phyloP scores from a whole-genome alignment of 805 yeast species.

The Candida taoyuanica region DNA sequence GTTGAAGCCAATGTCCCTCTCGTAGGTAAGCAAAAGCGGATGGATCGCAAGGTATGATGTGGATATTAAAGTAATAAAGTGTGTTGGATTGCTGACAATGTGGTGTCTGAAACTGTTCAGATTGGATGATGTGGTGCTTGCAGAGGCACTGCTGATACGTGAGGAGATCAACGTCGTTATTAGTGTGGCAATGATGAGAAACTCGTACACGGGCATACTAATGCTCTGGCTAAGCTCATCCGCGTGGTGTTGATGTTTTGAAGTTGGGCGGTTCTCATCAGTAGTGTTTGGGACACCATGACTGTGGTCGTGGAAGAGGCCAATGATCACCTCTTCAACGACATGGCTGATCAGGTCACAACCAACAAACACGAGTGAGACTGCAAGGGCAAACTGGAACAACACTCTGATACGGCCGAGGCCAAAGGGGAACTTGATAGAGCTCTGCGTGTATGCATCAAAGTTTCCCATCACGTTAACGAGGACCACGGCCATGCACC shows the following conservation, averaged over 20 bases:
- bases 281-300: too few species aligned
- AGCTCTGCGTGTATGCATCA: conserved; percentile 83
- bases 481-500: conserved; percentile 60
- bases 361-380: conserved; percentile 86
- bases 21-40: conserved; percentile 31
- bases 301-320: conserved; percentile 26
- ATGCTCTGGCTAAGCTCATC: conserved; percentile 16
- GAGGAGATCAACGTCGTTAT: conserved; percentile 33
- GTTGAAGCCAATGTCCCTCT: conserved; percentile 28
- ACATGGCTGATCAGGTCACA: conserved; percentile 83
- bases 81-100: conserved; percentile 28
- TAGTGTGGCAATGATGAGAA: conserved; percentile 24
- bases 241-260: conserved; percentile 28
- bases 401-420: conserved; percentile 86
- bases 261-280: conserved; percentile 12
- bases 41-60: conserved; percentile 36
- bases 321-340: conserved; percentile 56
- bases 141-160: conserved; percentile 10
- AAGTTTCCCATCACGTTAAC: conserved; percentile 87
- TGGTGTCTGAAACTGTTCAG: conserved; percentile 13
- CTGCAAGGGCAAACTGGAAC: conserved; percentile 80
- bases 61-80: conserved; percentile 41
- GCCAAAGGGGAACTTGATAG: conserved; percentile 87
- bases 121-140: neutral
- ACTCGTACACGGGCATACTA: conserved; percentile 28